phyloP scores from a whole-genome alignment of 768 basidiomycete genomes.

The Strobilomyces confusus region DNA sequence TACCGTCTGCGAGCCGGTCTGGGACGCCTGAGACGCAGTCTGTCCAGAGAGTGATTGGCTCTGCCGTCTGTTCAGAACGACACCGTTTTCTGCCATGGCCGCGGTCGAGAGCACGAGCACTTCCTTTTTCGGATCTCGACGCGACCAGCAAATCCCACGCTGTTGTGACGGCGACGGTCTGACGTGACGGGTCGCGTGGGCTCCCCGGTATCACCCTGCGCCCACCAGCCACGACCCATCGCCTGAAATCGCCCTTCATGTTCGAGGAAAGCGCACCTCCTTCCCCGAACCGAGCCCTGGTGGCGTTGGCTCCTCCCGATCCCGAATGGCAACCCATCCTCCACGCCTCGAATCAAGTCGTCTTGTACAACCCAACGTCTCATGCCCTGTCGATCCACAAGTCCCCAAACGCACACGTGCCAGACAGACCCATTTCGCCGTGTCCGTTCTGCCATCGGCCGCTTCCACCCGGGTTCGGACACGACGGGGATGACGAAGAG shows the following conservation, averaged over 20 bases:
- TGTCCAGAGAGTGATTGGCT: too few relatives aligned
- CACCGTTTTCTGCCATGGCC: too few relatives aligned
- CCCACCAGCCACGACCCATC: not conserved
- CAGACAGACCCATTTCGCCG: constrained; percentile 25
- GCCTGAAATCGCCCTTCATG: constrained; percentile 13
- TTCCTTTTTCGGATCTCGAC: constrained; percentile 1
- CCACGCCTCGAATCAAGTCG: constrained; percentile 81
- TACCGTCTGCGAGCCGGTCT: too few relatives aligned
- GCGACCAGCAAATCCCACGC: not conserved
- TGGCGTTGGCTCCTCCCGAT: constrained; percentile 22
- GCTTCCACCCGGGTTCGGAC: constrained; percentile 44
- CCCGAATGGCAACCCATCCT: constrained; percentile 74
- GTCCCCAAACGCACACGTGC: constrained; percentile 23
- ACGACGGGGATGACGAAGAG: constrained; percentile 20
- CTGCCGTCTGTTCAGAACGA: too few relatives aligned
- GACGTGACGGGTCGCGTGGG: constrained; percentile 6
- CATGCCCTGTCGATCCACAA: constrained; percentile 70
- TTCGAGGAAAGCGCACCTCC: constrained; percentile 30
- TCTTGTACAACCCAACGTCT: constrained; percentile 81
- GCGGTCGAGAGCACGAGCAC: too few relatives aligned
- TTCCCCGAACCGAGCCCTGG: constrained; percentile 30
- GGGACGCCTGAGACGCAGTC: too few relatives aligned
- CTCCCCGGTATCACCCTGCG: constrained; percentile 1
- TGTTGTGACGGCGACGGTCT: not conserved
- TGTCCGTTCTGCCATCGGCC: constrained; percentile 78